phyloP scores from a whole-genome alignment of 2,329 filamentous ascomycete species.

The Thielaviopsis euricoi region DNA sequence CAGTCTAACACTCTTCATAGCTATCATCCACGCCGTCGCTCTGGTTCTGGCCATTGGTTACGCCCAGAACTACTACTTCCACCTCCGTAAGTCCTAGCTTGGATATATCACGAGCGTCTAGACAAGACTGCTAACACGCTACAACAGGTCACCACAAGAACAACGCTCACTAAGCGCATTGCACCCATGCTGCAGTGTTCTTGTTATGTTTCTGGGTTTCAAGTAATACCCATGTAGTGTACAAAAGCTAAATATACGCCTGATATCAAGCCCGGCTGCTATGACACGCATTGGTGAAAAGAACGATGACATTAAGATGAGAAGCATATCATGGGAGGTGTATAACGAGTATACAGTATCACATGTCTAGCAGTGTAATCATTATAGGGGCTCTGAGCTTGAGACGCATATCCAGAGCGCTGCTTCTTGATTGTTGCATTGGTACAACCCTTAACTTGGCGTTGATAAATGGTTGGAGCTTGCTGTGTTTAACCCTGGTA shows the following conservation, averaged over 20 bases:
- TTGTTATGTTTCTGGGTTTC: constrained; percentile 7
- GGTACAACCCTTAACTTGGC: no score
- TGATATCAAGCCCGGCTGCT: constrained; percentile 11
- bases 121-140: constrained; percentile 12
- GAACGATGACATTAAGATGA: neutral
- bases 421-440: no score
- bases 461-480: no score
- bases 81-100: constrained; percentile 65
- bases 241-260: constrained; percentile 11
- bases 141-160: constrained; percentile 95
- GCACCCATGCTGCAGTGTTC: neutral
- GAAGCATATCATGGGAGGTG: neutral
- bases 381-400: no score
- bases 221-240: constrained; percentile 10
- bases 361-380: neutral
- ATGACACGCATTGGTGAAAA: constrained; percentile 8
- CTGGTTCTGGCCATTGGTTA: constrained; percentile 72
- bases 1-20: constrained; percentile 28
- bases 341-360: neutral
- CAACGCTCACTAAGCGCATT: constrained; percentile 70
- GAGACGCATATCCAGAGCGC: no score
- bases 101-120: neutral
- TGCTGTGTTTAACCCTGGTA: no score
- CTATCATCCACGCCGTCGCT: constrained; percentile 73
- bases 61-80: constrained; percentile 99